Conservation (phyloP, 2,329 filamentous ascomycete genomes). For the Didymella sp. region DNA sequence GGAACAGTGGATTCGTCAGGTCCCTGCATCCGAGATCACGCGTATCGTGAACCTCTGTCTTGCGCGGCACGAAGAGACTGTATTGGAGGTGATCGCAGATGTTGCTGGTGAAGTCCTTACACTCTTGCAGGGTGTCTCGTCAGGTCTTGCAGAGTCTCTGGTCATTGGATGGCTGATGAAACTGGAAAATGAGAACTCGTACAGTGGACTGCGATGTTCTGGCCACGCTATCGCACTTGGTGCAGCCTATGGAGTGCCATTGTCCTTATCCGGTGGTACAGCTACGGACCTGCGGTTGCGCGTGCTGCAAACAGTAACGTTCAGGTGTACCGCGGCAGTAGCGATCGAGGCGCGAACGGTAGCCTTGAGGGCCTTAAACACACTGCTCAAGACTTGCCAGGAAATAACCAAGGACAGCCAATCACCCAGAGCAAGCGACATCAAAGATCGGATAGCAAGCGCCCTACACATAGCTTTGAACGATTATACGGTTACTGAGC, state of each 20-base stretch:
- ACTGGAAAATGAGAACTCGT: conserved; percentile 48
- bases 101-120: conserved; percentile 32
- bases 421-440: conserved; percentile 18
- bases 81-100: conserved; percentile 40
- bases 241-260: conserved; percentile 41
- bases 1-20: conserved; percentile 4
- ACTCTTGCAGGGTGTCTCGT: conserved; percentile 24
- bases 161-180: conserved; percentile 40
- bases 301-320: conserved; percentile 47
- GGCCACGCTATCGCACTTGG: conserved; percentile 56
- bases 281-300: conserved; percentile 25
- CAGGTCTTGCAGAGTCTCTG: conserved; percentile 22
- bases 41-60: conserved; percentile 45
- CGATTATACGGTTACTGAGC: conserved; percentile 88
- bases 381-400: conserved; percentile 38
- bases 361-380: conserved; percentile 50
- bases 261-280: neutral
- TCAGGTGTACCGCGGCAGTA: conserved; percentile 45
- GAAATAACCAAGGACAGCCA: neutral
- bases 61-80: conserved; percentile 43
- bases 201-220: conserved; percentile 50
- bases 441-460: conserved; percentile 33
- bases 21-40: conserved; percentile 29
- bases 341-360: conserved; percentile 56
- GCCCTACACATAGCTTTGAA: conserved; percentile 64